These are phyloP conservation scores for Sclerotinia subarctica DNA, from an alignment of 2,329 filamentous ascomycete genomes.

Conservation along the genomic window DNA sequence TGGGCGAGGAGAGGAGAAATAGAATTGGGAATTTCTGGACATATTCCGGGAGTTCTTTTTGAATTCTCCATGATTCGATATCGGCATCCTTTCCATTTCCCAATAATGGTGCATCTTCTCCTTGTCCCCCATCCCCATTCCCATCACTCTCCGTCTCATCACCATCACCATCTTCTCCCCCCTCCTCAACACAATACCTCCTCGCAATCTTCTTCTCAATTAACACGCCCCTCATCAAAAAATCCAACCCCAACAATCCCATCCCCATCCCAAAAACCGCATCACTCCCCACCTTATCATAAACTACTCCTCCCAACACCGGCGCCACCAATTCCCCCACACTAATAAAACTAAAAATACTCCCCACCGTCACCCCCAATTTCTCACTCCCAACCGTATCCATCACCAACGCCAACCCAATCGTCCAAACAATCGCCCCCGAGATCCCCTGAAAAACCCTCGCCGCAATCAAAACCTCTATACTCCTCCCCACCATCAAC, in stretches of 20 bases:
- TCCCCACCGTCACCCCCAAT: slow-evolving; percentile 59
- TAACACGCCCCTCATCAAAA: slow-evolving; percentile 56
- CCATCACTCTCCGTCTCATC: slow-evolving; percentile 21
- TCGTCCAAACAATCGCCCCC: slow-evolving; percentile 70
- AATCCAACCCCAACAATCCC: slow-evolving; percentile 54
- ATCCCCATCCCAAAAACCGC: slow-evolving; percentile 58
- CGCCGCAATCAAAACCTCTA: slow-evolving; percentile 59
- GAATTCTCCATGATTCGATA: slow-evolving; percentile 8
- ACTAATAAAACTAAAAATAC: slow-evolving; percentile 58
- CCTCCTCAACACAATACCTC: slow-evolving; percentile 30
- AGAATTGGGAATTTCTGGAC: slow-evolving; percentile 48
- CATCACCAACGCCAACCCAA: slow-evolving; percentile 66
- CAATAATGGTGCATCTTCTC: slow-evolving; percentile 2
- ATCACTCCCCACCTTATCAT: slow-evolving; percentile 54
- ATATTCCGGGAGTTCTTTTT: slow-evolving; percentile 26
- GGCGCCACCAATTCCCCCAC: slow-evolving; percentile 56
- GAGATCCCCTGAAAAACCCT: slow-evolving; percentile 66
- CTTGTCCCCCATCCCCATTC: slow-evolving; percentile 18
- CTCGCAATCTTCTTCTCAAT: slow-evolving; percentile 60
- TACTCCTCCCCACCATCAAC: slow-evolving; percentile 60
- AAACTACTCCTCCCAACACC: slow-evolving; percentile 57
- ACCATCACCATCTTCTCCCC: slow-evolving; percentile 31
- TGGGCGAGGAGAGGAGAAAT: slow-evolving; percentile 42
- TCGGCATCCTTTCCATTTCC: neutral
- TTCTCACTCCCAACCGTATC: slow-evolving; percentile 64